Conservation (phyloP, 768 basidiomycete genomes). For the Suillus spraguei region DNA sequence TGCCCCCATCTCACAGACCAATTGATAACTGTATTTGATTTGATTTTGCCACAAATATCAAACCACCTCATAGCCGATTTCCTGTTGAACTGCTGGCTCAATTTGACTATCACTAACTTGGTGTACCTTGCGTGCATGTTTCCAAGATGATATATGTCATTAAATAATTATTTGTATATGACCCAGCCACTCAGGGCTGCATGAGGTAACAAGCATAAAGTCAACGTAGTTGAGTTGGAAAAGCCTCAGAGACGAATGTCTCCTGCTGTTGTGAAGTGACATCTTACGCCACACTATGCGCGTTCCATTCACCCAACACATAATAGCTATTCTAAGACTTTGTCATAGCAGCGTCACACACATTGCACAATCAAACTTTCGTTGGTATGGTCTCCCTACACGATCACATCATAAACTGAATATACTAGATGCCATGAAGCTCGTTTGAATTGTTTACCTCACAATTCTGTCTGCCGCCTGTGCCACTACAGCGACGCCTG, state of each 20-base stretch:
- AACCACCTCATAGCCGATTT: too few relatives aligned
- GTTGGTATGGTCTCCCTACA: neutral
- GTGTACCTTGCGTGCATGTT: too few relatives aligned
- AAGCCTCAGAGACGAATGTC: neutral
- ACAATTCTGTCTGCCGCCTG: slow-evolving; percentile 29
- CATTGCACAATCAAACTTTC: neutral
- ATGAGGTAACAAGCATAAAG: neutral
- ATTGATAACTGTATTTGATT: too few relatives aligned
- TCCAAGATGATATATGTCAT: too few relatives aligned
- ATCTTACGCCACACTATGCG: neutral
- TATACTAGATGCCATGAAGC: neutral
- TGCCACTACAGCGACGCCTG: too few relatives aligned
- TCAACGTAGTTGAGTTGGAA: neutral
- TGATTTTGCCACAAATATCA: too few relatives aligned
- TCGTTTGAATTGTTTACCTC: neutral
- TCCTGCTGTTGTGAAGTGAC: neutral
- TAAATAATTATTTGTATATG: too few relatives aligned
- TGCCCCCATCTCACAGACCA: too few relatives aligned
- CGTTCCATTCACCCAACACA: neutral
- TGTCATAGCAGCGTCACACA: neutral
- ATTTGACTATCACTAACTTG: too few relatives aligned
- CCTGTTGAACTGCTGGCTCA: too few relatives aligned
- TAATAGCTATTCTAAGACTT: neutral
- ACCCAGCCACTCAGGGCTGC: too few relatives aligned
- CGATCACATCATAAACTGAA: neutral